phyloP scores from a whole-genome alignment of 1,284 basidiomycete species.

The Fereydounia khargensis region DNA sequence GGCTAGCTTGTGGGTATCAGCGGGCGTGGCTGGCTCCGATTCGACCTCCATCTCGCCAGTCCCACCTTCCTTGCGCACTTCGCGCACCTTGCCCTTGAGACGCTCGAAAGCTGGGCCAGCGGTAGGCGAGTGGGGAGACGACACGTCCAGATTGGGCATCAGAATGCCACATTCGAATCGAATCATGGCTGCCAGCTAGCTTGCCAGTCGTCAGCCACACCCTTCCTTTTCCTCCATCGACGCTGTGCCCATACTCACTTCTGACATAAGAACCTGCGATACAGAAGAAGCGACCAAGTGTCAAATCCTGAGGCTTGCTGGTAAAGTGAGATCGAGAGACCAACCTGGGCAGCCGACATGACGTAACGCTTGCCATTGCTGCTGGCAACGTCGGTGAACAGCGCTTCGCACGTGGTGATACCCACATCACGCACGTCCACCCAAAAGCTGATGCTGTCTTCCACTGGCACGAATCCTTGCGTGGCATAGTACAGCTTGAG shows the following conservation, averaged over 20 bases:
- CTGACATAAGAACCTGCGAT: too few species aligned
- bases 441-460: not conserved
- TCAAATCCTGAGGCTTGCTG: too few species aligned
- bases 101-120: too few species aligned
- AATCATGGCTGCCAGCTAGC: not conserved
- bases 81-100: too few species aligned
- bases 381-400: not conserved
- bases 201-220: too few species aligned
- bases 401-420: not conserved
- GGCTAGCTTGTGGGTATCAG: not conserved
- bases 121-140: too few species aligned
- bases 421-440: constrained; percentile 1
- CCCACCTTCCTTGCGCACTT: too few species aligned
- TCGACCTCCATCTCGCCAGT: too few species aligned
- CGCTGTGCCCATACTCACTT: too few species aligned
- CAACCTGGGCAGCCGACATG: not conserved
- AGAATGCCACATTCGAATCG: not conserved
- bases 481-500: not conserved
- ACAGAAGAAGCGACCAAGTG: too few species aligned
- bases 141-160: not conserved
- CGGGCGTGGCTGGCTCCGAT: not conserved
- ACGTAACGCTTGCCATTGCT: not conserved
- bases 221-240: too few species aligned
- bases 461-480: not conserved
- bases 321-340: too few species aligned